Evolutionary conservation across 176 grass and related monocot genomes (phyloP).

Genomic region (Phoenix dactylifera): DNA sequence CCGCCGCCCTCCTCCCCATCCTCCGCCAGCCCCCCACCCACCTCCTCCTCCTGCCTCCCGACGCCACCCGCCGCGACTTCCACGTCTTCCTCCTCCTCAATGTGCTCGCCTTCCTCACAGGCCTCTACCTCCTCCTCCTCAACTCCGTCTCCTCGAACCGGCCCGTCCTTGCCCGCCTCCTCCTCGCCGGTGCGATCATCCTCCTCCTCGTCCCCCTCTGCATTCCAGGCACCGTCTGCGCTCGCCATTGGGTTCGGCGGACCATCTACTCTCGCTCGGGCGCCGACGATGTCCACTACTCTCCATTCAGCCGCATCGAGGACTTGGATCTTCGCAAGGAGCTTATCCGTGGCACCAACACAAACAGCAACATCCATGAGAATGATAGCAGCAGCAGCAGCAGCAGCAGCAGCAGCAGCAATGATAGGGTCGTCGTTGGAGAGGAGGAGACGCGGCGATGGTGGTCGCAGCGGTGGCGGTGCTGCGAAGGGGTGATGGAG

Average conservation of each 20-base stretch:
- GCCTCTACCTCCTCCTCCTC: conserved; percentile 63
- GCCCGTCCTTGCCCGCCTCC: conserved; percentile 21
- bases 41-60: conserved; percentile 20
- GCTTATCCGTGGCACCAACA: conserved; percentile 15
- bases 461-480: conserved; percentile 3
- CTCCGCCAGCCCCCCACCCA: conserved; percentile 35
- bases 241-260: conserved; percentile 24
- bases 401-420: too few species aligned
- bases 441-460: background rate
- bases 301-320: background rate
- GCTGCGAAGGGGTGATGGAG: conserved; percentile 21
- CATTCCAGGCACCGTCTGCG: conserved; percentile 28
- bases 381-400: background rate
- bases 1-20: conserved; percentile 47
- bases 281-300: background rate
- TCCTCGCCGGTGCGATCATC: conserved; percentile 56
- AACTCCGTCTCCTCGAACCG: conserved; percentile 35
- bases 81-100: conserved; percentile 60
- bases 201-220: conserved; percentile 61
- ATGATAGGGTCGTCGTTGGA: background rate
- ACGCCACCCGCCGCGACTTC: conserved; percentile 27
- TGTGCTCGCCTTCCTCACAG: conserved; percentile 59
- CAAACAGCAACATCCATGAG: background rate
- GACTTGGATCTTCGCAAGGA: conserved; percentile 23
- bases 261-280: conserved; percentile 26